Evolutionary conservation across 179 eudicot genomes (phyloP).

Genomic region (Actinidia polygama): DNA sequence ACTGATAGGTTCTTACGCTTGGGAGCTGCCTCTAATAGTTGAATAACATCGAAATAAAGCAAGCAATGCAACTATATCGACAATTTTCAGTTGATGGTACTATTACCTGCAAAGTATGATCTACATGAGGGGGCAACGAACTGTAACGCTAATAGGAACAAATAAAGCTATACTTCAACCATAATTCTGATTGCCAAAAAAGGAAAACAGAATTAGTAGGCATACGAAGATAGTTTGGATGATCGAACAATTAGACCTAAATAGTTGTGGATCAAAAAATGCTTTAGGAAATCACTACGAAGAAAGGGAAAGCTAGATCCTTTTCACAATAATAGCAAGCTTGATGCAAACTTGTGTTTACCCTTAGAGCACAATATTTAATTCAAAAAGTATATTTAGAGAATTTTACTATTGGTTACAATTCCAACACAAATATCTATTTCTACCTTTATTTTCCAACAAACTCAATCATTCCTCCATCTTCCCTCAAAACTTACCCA

Average conservation of each 20-base stretch:
- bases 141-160: conserved; percentile 61
- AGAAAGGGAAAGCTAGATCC: background rate
- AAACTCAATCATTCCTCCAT: too few species aligned
- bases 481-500: too few species aligned
- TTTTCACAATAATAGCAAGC: background rate
- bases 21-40: too few species aligned
- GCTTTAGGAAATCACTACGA: background rate
- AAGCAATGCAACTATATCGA: background rate
- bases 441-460: too few species aligned
- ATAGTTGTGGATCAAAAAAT: conserved; percentile 4
- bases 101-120: conserved; percentile 55
- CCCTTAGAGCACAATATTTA: too few species aligned
- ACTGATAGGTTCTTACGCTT: too few species aligned
- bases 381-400: too few species aligned
- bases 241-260: background rate
- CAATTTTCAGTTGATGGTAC: too few species aligned
- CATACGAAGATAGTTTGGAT: background rate
- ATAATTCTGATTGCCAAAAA: conserved; percentile 59
- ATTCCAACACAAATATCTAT: too few species aligned
- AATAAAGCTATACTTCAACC: conserved; percentile 54
- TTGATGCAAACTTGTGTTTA: background rate
- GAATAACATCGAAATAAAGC: too few species aligned
- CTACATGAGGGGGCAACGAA: conserved; percentile 49
- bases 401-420: too few species aligned
- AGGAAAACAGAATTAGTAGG: background rate